A percentile compares a stretch with the other conserved stretches of the same genome.
phyloP scores from a whole-genome alignment of 495 filamentous ascomycete genomes.

The Hypoxylon intermedium region DNA sequence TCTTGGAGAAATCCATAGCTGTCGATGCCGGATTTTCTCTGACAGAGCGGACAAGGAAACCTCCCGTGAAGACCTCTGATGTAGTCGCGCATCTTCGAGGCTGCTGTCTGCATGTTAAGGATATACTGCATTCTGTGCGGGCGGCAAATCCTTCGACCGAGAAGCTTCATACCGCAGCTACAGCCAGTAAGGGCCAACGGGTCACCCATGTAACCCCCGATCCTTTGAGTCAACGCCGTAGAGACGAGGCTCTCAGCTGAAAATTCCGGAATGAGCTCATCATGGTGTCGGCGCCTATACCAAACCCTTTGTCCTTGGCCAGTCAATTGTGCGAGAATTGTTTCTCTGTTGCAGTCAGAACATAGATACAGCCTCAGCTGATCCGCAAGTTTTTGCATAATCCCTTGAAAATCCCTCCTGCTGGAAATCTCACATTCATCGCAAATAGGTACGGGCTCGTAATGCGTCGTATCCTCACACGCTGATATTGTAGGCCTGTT shows the following conservation, averaged over 20 bases:
- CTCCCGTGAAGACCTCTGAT: slow-evolving; percentile 1
- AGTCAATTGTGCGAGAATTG: background rate
- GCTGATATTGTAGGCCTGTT: background rate
- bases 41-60: slow-evolving; percentile 12
- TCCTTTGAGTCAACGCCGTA: background rate
- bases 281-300: background rate
- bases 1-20: background rate
- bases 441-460: slow-evolving; percentile 4
- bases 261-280: slow-evolving; percentile 6
- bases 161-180: slow-evolving; percentile 4
- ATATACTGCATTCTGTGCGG: slow-evolving; percentile 19
- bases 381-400: background rate
- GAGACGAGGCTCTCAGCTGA: background rate
- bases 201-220: background rate
- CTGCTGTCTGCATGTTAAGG: background rate
- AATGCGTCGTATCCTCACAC: slow-evolving; percentile 13
- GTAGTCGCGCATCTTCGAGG: background rate
- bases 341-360: background rate
- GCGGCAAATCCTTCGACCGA: slow-evolving; percentile 9
- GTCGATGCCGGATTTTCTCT: slow-evolving; percentile 1
- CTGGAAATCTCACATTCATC: background rate
- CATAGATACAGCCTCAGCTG: slow-evolving; percentile 11
- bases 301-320: background rate
- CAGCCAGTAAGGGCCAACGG: slow-evolving; percentile 10
- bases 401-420: background rate